Conservation (phyloP, 768 basidiomycete species). For the Tylopilus sp. region DNA sequence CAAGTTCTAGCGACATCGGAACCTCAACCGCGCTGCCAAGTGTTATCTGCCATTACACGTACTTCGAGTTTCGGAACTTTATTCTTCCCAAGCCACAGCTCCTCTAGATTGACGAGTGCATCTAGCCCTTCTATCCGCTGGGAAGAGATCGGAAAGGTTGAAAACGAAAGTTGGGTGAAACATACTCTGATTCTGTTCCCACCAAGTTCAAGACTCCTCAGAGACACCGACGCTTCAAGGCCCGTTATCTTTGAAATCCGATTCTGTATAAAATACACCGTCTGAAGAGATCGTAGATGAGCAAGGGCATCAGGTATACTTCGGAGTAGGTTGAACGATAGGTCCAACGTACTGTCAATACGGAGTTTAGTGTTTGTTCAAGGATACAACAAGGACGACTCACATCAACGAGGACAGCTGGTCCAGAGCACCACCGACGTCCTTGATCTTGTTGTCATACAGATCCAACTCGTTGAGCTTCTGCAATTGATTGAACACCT, state of each 20-base stretch:
- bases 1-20: conserved; percentile 52
- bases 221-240: conserved; percentile 51
- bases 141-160: neutral
- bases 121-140: conserved; percentile 89
- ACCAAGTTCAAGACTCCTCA: conserved; percentile 87
- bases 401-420: conserved; percentile 54
- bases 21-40: neutral
- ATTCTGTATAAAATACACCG: conserved; percentile 95
- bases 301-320: conserved; percentile 61
- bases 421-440: conserved; percentile 62
- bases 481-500: conserved; percentile 60
- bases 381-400: conserved; percentile 16
- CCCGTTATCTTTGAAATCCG: conserved; percentile 79
- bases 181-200: conserved; percentile 89
- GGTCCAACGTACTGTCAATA: conserved; percentile 66
- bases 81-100: conserved; percentile 98
- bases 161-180: neutral
- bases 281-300: conserved; percentile 58
- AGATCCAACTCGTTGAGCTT: conserved; percentile 87
- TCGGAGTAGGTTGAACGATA: conserved; percentile 92
- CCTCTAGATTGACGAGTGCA: conserved; percentile 75
- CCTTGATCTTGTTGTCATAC: conserved; percentile 93
- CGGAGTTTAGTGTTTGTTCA: neutral
- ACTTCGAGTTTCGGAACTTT: conserved; percentile 90
- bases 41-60: neutral